Evolutionary conservation across 2,329 filamentous ascomycete genomes (phyloP).

Genomic region (Fusarium sp.): DNA sequence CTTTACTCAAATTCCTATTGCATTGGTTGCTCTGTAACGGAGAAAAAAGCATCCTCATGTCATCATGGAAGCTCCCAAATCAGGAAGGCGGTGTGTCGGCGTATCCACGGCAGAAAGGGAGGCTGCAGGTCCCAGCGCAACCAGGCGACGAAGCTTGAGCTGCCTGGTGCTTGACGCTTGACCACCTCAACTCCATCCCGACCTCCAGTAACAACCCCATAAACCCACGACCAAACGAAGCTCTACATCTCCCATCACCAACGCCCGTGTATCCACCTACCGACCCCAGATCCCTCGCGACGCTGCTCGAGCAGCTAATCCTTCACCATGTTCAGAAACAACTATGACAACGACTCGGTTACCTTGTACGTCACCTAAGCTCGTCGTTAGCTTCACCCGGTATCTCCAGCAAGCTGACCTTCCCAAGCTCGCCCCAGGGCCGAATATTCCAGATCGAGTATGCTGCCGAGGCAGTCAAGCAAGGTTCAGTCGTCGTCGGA

Average conservation of each 20-base stretch:
- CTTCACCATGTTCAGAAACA: slow-evolving; percentile 92
- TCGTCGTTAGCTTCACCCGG: slow-evolving; percentile 28
- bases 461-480: slow-evolving; percentile 98
- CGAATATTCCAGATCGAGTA: slow-evolving; percentile 99
- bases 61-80: slow-evolving; percentile 32
- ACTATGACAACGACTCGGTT: slow-evolving; percentile 99
- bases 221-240: slow-evolving; percentile 34
- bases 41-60: background rate
- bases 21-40: background rate
- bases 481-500: slow-evolving; percentile 97
- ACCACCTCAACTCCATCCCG: slow-evolving; percentile 38
- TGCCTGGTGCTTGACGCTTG: slow-evolving; percentile 46
- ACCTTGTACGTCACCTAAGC: slow-evolving; percentile 81
- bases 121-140: slow-evolving; percentile 25
- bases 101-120: slow-evolving; percentile 34
- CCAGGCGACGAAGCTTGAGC: slow-evolving; percentile 53
- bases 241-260: slow-evolving; percentile 28
- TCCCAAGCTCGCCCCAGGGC: slow-evolving; percentile 90
- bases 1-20: background rate
- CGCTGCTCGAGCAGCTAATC: slow-evolving; percentile 37
- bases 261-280: slow-evolving; percentile 9
- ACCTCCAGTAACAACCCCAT: slow-evolving; percentile 31
- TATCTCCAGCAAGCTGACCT: slow-evolving; percentile 41
- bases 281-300: slow-evolving; percentile 24
- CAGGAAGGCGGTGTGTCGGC: slow-evolving; percentile 43